Percentiles rank a stretch among this genome's conserved stretches.
phyloP scores from a whole-genome alignment of 257 asterid genomes.

The Gentiana straminea region DNA sequence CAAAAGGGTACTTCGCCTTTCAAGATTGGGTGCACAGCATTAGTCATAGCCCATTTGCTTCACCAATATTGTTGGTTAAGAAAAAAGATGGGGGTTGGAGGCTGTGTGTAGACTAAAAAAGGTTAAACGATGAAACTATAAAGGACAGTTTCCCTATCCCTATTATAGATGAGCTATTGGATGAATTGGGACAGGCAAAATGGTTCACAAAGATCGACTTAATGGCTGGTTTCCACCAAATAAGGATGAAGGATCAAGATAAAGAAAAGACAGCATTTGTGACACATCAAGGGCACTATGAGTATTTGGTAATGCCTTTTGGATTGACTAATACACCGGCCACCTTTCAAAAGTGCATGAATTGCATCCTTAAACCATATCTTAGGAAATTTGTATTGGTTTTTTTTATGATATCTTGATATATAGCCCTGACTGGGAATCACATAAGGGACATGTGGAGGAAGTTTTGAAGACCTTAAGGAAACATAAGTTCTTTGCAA shows the following conservation, averaged over 20 bases:
- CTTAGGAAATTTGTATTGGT: background rate
- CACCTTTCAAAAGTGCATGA: background rate
- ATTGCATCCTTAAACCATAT: background rate
- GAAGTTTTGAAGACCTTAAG: no score
- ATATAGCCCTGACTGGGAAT: background rate
- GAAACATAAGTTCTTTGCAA: no score
- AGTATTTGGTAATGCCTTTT: background rate
- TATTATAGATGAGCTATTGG: background rate
- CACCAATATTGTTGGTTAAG: background rate
- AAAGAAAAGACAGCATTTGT: background rate
- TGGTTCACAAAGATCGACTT: background rate
- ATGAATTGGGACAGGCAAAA: background rate
- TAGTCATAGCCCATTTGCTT: background rate
- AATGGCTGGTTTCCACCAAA: background rate
- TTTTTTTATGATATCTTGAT: constrained; percentile 1
- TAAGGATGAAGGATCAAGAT: background rate
- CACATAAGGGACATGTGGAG: no score
- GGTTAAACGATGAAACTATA: background rate
- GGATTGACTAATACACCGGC: background rate
- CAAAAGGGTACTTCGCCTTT: background rate
- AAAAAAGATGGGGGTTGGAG: background rate
- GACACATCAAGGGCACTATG: background rate
- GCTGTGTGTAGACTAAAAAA: background rate
- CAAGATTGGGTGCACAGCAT: background rate
- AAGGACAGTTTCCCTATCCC: background rate